Evolutionary conservation across 306 rosid species (phyloP).

Genomic region (Vigna mungo): DNA sequence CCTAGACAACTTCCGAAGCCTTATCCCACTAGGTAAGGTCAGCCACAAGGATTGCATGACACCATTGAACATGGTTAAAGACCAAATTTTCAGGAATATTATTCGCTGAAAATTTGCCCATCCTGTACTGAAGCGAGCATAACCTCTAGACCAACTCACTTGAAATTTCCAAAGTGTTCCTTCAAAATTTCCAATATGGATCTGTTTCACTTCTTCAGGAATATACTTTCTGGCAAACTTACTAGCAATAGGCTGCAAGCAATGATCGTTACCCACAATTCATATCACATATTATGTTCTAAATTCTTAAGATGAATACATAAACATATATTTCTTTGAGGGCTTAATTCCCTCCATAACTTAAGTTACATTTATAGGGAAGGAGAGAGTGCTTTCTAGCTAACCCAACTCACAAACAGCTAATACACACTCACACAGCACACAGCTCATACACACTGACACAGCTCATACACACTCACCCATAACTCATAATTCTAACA

Average conservation of each 20-base stretch:
- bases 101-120: conserved; percentile 16
- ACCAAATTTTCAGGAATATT: too few relatives aligned
- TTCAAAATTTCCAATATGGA: not conserved
- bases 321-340: too few relatives aligned
- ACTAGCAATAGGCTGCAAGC: conserved; percentile 4
- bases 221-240: conserved; percentile 20
- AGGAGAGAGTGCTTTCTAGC: too few relatives aligned
- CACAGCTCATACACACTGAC: too few relatives aligned
- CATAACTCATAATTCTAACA: too few relatives aligned
- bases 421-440: too few relatives aligned
- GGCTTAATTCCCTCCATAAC: too few relatives aligned
- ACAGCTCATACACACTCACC: too few relatives aligned
- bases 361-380: too few relatives aligned
- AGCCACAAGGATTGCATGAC: not conserved
- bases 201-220: not conserved
- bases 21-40: not conserved
- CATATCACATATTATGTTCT: not conserved
- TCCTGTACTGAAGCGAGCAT: not conserved
- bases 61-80: too few relatives aligned
- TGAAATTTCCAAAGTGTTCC: conserved; percentile 11
- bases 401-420: too few relatives aligned
- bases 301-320: too few relatives aligned
- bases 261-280: not conserved
- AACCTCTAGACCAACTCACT: not conserved
- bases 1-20: not conserved